These are phyloP conservation scores for Lactifluus pinguis DNA, from an alignment of 768 basidiomycete genomes.

Conservation along the genomic window DNA sequence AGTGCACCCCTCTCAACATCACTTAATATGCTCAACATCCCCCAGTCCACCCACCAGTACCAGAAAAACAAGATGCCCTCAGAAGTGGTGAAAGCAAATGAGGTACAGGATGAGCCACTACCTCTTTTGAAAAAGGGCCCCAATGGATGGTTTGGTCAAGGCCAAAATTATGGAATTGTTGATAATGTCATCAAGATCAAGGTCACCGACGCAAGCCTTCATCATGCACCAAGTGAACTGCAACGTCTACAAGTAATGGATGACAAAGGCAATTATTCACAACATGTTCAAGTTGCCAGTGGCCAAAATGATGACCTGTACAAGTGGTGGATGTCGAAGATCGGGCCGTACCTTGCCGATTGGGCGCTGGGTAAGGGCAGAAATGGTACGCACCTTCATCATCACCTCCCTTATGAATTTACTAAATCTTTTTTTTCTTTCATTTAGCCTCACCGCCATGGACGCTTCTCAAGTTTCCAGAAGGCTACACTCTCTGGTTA, in stretches of 20 bases:
- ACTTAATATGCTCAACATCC: neutral
- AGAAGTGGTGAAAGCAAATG: neutral
- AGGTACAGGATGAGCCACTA: neutral
- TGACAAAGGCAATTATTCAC: neutral
- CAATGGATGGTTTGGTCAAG: neutral
- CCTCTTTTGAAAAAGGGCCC: neutral
- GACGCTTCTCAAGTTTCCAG: neutral
- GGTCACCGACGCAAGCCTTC: neutral
- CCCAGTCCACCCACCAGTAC: neutral
- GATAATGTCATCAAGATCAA: slow-evolving; percentile 6
- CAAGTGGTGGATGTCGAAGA: neutral
- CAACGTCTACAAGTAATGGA: neutral
- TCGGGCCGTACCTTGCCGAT: slow-evolving; percentile 7
- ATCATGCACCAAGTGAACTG: neutral
- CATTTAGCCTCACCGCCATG: neutral
- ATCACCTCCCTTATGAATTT: neutral
- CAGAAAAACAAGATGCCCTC: neutral
- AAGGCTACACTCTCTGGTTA: slow-evolving; percentile 6
- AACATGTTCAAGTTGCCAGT: neutral
- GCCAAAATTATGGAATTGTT: neutral
- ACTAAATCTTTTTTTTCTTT: neutral
- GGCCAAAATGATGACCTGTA: neutral
- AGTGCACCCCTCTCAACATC: neutral
- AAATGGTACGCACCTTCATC: neutral
- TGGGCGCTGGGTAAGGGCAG: neutral